Evolutionary conservation across 495 filamentous ascomycete genomes (phyloP).

Genomic region (Chaetomium fimeti): DNA sequence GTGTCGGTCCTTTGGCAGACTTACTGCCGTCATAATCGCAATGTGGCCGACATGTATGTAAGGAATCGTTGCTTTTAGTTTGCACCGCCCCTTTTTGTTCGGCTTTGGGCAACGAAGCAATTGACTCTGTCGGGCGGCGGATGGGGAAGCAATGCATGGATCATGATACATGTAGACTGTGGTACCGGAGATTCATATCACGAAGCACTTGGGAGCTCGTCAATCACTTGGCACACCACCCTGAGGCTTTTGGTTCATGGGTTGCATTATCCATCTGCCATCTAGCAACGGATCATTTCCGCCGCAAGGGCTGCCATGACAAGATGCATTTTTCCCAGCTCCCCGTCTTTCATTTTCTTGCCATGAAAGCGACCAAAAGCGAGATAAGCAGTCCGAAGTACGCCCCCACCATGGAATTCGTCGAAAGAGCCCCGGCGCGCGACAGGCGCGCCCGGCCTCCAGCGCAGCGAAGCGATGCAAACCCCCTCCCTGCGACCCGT

Average conservation of each 20-base stretch:
- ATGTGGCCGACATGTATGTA: too few species aligned
- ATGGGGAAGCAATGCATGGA: too few species aligned
- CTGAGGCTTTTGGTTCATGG: conserved; percentile 29
- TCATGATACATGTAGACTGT: too few species aligned
- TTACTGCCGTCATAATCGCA: too few species aligned
- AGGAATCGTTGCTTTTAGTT: too few species aligned
- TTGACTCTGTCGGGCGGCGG: too few species aligned
- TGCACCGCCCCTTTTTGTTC: too few species aligned
- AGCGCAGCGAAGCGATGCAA: conserved; percentile 34
- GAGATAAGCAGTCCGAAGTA: conserved; percentile 43
- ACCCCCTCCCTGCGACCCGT: conserved; percentile 23
- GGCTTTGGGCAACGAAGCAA: too few species aligned
- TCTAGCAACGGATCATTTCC: conserved; percentile 22
- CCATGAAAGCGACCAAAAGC: conserved; percentile 42
- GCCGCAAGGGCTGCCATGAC: conserved; percentile 23
- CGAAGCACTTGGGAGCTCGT: too few species aligned
- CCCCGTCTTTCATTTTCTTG: conserved; percentile 36
- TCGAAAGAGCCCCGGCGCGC: conserved; percentile 33
- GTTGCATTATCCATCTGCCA: conserved; percentile 35
- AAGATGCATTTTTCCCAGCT: conserved; percentile 37
- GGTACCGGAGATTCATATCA: too few species aligned
- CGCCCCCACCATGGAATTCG: conserved; percentile 42
- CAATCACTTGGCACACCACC: not conserved
- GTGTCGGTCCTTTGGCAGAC: too few species aligned
- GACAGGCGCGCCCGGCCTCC: conserved; percentile 23